phyloP scores from a whole-genome alignment of 352 stramenopile species.

The Pythium vanterpoolii region DNA sequence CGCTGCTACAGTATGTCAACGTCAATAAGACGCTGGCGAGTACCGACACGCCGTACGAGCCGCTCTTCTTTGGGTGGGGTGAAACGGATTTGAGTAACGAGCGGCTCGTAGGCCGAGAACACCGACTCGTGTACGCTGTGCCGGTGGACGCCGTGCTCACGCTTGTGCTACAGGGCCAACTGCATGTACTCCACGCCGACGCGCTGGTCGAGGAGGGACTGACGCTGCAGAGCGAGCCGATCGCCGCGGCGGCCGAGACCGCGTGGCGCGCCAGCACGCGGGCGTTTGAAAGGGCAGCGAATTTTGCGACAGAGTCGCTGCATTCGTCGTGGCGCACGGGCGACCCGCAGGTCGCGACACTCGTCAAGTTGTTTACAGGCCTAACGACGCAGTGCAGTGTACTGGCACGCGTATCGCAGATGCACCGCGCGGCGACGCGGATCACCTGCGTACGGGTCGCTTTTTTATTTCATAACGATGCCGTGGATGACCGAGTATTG shows the following conservation, averaged over 20 bases:
- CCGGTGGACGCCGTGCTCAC: slow-evolving; percentile 30
- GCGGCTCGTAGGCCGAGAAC: slow-evolving; percentile 28
- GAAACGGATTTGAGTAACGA: slow-evolving; percentile 31
- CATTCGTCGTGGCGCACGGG: not conserved
- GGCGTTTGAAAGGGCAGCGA: slow-evolving; percentile 12
- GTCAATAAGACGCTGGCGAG: not conserved
- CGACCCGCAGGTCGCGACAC: slow-evolving; percentile 11
- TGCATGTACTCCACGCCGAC: slow-evolving; percentile 30
- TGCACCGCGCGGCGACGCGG: slow-evolving; percentile 13
- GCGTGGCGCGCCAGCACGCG: slow-evolving; percentile 16
- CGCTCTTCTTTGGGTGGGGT: slow-evolving; percentile 48
- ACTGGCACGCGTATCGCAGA: slow-evolving; percentile 14
- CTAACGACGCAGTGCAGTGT: slow-evolving; percentile 15
- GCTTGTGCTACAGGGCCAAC: slow-evolving; percentile 31
- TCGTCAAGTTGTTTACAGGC: slow-evolving; percentile 17
- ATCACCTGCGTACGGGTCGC: slow-evolving; percentile 6
- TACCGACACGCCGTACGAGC: slow-evolving; percentile 17
- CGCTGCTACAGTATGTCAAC: slow-evolving; percentile 32
- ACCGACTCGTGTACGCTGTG: slow-evolving; percentile 19
- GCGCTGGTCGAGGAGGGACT: slow-evolving; percentile 13
- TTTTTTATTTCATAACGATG: not conserved
- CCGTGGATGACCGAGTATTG: not conserved
- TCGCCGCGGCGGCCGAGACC: slow-evolving; percentile 4
- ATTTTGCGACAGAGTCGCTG: slow-evolving; percentile 6
- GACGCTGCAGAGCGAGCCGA: slow-evolving; percentile 13